Evolutionary conservation across 441 rosid species (phyloP), one percentile per base, ranked within the genome.

Genomic region (Lepidium campestre): DNA sequence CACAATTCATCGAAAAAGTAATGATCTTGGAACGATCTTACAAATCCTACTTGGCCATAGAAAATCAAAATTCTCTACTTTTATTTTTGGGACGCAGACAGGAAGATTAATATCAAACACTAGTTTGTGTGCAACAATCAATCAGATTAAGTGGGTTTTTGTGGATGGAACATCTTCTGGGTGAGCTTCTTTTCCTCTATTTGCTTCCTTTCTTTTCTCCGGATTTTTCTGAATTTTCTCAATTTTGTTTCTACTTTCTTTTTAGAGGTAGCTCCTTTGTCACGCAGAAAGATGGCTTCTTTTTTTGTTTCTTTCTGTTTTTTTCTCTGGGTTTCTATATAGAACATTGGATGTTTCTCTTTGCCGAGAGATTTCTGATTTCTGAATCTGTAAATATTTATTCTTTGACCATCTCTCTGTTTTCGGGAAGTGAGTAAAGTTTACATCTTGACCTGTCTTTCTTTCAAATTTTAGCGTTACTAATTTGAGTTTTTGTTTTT

Each of bases 131-230:
- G 53, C 20, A 40, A 1, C 57, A 17, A 39, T 62, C 58, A 23
- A 17, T 12, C 27, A 31, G 14, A 58, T 19, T 48, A 29, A 53
- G 58, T 53, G 58, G 40, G 41, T 22, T 6, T 27, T 68, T 60
- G 78, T 81, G 80, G 84, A 68, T 65, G 77, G 44, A 72, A 65
- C 67, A 67, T 50, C 61, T 67, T 76, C 65, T 47, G 2, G 79
- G 82, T 72, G 47, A 71, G 76, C 60, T 25, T 40, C 34, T 44
- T 45, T 17, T 52, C 10, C 15, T 22, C 2, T 50, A 50, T 36
- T 10, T 37, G 34, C 36, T 58, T 37, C 45, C 45, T 67, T 52
- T 45, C 35, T 67, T 67, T 55, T 67, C 77, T 62, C 19, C 70
- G 14, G 65, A 40, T 56, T 62, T 73, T 67, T 62, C 71, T 65